Conservation (phyloP, 495 filamentous ascomycete species). For the Daldinia caldariorum region DNA sequence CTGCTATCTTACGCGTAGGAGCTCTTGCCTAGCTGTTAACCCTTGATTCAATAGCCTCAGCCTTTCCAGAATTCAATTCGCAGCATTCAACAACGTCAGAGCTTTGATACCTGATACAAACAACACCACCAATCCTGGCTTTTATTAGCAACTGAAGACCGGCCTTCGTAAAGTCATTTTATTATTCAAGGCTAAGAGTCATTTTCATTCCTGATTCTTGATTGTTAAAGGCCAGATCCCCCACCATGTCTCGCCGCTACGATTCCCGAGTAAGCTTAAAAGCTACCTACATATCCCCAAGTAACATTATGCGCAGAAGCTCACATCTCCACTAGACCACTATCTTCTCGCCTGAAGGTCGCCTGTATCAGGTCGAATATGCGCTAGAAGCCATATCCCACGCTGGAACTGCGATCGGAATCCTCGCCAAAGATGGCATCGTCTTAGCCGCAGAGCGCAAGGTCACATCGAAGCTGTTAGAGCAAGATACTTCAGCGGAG, state of each 20-base stretch:
- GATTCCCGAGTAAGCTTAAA: constrained; percentile 84
- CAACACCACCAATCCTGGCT: constrained; percentile 1
- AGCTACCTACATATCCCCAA: constrained; percentile 20
- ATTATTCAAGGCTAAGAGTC: neutral
- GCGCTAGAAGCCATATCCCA: constrained; percentile 98
- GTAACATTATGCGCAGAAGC: constrained; percentile 38
- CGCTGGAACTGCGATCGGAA: constrained; percentile 94
- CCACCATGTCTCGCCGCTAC: constrained; percentile 93
- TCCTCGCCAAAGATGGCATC: constrained; percentile 97
- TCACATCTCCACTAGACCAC: constrained; percentile 78
- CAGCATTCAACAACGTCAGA: neutral
- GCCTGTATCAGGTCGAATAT: constrained; percentile 99
- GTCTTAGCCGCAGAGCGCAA: constrained; percentile 99
- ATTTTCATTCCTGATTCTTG: constrained; percentile 2
- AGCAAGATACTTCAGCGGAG: constrained; percentile 99
- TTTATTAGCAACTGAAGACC: neutral
- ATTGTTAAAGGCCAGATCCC: constrained; percentile 23
- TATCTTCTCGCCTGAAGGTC: constrained; percentile 99
- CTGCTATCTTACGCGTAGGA: constrained; percentile 30
- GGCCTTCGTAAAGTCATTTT: constrained; percentile 5
- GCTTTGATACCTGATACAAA: constrained; percentile 14
- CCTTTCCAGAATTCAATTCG: constrained; percentile 10
- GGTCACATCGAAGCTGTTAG: constrained; percentile 97
- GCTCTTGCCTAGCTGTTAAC: constrained; percentile 44
- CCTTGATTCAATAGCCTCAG: constrained; percentile 20